phyloP scores from a whole-genome alignment of 306 rosid genomes.

The Fragaria iinumae region DNA sequence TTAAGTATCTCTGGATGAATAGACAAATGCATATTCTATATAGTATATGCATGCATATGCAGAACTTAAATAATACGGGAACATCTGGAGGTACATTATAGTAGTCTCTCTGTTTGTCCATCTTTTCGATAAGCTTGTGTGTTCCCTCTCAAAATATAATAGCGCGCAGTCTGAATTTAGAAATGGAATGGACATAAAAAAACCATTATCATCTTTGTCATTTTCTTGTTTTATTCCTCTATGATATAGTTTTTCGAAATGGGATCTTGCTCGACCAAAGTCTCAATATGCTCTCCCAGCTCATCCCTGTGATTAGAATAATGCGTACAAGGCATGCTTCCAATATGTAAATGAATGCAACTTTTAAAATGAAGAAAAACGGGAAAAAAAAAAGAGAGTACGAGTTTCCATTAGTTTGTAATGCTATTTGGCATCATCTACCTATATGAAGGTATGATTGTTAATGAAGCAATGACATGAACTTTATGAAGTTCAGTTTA shows the following conservation, averaged over 20 bases:
- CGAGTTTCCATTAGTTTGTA: not conserved
- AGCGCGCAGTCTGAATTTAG: conserved; percentile 17
- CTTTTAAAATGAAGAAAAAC: not conserved
- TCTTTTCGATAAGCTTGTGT: conserved; percentile 31
- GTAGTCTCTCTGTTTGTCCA: conserved; percentile 30
- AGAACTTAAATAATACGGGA: conserved; percentile 16
- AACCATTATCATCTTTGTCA: conserved; percentile 50
- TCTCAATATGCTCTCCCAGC: conserved; percentile 66
- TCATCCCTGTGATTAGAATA: conserved; percentile 41
- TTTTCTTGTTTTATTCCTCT: conserved; percentile 74
- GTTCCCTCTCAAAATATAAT: conserved; percentile 28
- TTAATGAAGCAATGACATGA: not conserved
- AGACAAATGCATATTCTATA: not conserved
- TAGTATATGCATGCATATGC: conserved; percentile 1
- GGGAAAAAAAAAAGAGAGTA: not conserved
- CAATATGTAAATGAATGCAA: not conserved
- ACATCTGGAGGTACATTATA: conserved; percentile 35
- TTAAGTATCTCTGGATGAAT: not conserved
- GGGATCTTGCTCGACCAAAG: conserved; percentile 55
- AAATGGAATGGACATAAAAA: not conserved
- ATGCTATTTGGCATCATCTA: not conserved
- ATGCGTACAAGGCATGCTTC: not conserved
- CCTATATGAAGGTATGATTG: not conserved
- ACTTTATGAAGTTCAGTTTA: not conserved
- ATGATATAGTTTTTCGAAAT: conserved; percentile 63